phyloP scores from a whole-genome alignment of 1,284 basidiomycete genomes.

The Puccinia polysora region DNA sequence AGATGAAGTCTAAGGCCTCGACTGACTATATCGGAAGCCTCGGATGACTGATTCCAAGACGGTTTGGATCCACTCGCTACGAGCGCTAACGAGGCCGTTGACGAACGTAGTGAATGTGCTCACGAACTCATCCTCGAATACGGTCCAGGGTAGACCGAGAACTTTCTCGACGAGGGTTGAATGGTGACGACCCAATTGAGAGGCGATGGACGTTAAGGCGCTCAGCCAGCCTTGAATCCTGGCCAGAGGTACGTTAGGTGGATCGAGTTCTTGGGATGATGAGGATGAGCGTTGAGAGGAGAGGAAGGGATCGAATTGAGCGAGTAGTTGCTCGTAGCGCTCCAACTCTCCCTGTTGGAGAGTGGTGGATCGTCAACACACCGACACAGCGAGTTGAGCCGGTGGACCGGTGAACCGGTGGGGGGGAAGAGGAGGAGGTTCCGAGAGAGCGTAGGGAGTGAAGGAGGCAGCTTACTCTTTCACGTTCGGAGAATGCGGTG shows the following conservation, averaged over 20 bases:
- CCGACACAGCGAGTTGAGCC: not conserved
- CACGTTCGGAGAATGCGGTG: conserved; percentile 37
- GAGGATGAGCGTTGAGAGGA: conserved; percentile 45
- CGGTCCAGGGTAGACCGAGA: conserved; percentile 83
- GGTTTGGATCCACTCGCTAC: conserved; percentile 81
- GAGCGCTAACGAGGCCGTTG: conserved; percentile 85
- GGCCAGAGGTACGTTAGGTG: conserved; percentile 43
- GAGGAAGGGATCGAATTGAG: conserved; percentile 56
- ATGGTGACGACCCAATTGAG: conserved; percentile 73
- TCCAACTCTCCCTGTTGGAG: conserved; percentile 53
- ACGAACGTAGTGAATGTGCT: conserved; percentile 80
- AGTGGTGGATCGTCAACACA: not conserved
- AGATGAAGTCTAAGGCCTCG: too few relatives aligned
- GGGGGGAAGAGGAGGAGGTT: not conserved
- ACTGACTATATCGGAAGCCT: conserved; percentile 81
- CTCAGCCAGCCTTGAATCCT: conserved; percentile 54
- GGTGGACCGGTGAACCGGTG: not conserved
- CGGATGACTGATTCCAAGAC: conserved; percentile 75
- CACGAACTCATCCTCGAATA: conserved; percentile 74
- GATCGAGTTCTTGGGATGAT: conserved; percentile 28
- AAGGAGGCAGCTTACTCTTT: conserved; percentile 15
- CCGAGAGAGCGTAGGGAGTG: not conserved
- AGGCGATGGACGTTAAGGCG: conserved; percentile 58
- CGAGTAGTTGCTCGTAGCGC: conserved; percentile 58
- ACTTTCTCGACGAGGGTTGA: conserved; percentile 80